Base-by-base conservation (phyloP, 2,329 filamentous ascomycete genomes). In the Penicillium sp. region DNA sequence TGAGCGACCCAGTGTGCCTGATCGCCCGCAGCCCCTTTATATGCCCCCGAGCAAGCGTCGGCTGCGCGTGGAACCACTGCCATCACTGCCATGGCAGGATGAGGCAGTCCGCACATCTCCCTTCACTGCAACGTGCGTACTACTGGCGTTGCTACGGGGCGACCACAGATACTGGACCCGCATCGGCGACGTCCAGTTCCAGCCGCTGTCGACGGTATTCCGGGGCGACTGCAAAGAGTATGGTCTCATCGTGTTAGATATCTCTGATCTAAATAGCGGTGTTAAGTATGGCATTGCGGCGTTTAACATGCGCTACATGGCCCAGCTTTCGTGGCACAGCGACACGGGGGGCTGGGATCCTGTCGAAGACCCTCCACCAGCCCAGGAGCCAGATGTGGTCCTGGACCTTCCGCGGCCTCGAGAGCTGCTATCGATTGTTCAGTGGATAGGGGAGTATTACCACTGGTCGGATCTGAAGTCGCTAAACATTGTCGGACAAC, bases 121-220 rank as follows among this genome's bases (percentile, higher is more conserved):
- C 21, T 60, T 60, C 24, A 55, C 31, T 13, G 44, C 55, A 43
- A 58, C 58, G 1, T 60, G 55, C 31, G 34, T 60, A 57, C 53
- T 60, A 26, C 34, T 53, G 36, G 55, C 23, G 39, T 58, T 60
- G 46, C 51, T 55, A 44, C 43, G 52, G 24, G 51, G 50, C 18
- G 24, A 36, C 52, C n/a, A 46, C 29, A 29, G 37, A 5, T 52
- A 37, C 23, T 39, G 42, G 50, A 49, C 48, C 37, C 55, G 58
- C 46, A 49, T 34, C 36, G n/a, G 58, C 52, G 58, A 60, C 46
- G 46, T 60, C 10, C 55, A 60, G 58, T 37, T 60, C 11, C 49
- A 58, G 43, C 55, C 55, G n/a, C 52, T 60, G 39, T 55, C 52
- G 18, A 60, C 58, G 7, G 6, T 55, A 11, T 60, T 60, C 52